Base-by-base conservation (phyloP, 768 basidiomycete genomes). In the Phallus indusiatus region DNA sequence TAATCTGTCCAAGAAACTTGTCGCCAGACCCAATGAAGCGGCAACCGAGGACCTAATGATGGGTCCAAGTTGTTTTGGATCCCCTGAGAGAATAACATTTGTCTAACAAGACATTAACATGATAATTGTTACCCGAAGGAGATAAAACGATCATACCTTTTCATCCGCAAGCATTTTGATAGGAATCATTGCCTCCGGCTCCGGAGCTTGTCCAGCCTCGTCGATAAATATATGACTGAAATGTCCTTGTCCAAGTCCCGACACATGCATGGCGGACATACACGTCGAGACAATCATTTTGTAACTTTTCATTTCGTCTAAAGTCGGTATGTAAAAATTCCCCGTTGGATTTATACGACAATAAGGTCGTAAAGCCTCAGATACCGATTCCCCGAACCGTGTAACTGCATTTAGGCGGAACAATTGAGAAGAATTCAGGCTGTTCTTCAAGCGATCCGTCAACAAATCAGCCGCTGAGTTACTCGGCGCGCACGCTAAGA, bases 171-270 rank as follows among this genome's bases (percentile, higher is more conserved):
- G 74, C 0, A 79, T 81, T 70, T 83, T 83, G 70, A 87, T 78
- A 0, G 80, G 69, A 16, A 85, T 75, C 69, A 85, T 82, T 0
- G 75, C 74, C 66, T 87, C 85, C 0, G 85, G 83, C 67, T 88
- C 86, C 0, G 81, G 83, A 1, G 84, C 84, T 64, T 88, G 85
- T 0, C 83, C 85, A 0, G 85, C 85, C 66, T 88, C 85, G 63
- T 88, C 85, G 9, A 85, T 69, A 65, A 88, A 84, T 14, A 88
- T 82, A 61, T 88, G 83, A 8, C 73, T 76, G 66, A 81, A 88
- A 66, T 86, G 81, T 0, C 86, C 85, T 1, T 76, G 72, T 0
- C 76, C 70, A 48, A 87, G 73, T 0, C 85, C 84, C 42, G 85
- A 74, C 0, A 79, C 80, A 22, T 75, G 74, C 1, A 75, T 72